Evolutionary conservation across 176 grass and related monocot genomes (phyloP), one percentile per base, ranked within the genome.

Genomic region (Oryza brachyantha): DNA sequence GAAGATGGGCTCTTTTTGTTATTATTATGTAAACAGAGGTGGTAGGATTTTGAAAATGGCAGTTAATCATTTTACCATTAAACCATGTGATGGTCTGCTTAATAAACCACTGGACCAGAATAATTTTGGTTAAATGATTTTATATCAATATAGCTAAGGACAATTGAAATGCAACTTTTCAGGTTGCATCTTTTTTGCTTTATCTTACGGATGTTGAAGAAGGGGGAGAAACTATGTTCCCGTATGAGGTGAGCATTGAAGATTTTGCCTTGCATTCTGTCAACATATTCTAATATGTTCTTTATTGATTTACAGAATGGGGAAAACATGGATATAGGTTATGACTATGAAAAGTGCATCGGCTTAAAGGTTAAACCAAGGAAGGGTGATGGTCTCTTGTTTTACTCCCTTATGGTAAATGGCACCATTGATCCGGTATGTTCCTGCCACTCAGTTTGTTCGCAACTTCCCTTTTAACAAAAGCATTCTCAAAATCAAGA

Each of bases 161-260:
- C 54, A 73, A 66, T 41, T 84, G 46, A 78, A 83, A 72, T 83
- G 66, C 34, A 68, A 48, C 46, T 77, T 79, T 25, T 40, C 74
- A 99, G 96, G 90, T 93, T 17, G 92, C 96, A n/a, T 93, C 96
- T 75, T 99, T 95, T 81, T 89, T 99, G 73, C 90, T 99, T 35
- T 99, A 99, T 88, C 84, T 99, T 28, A 87, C 88, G 37, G 86
- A 99, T 66, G 96, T 99, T 1, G 96, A 99, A 72, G 96, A 91
- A 99, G 92, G 96, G 35, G 96, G 96, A 74, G 96, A 99, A 95
- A 99, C 96, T 19, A 99, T 99, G 96, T 99, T 95, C 82, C 96
- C 96, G 68, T 99, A 87, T 45, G 96, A 99, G 96, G 96, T 93
- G 46, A 67, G 64, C 27, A 75, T 7, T 72, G 60, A 77, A 12